Percentiles rank a stretch among this genome's conserved stretches.
Conservation (phyloP, 2,329 filamentous ascomycete species). For the Trichoderma polysporum region DNA sequence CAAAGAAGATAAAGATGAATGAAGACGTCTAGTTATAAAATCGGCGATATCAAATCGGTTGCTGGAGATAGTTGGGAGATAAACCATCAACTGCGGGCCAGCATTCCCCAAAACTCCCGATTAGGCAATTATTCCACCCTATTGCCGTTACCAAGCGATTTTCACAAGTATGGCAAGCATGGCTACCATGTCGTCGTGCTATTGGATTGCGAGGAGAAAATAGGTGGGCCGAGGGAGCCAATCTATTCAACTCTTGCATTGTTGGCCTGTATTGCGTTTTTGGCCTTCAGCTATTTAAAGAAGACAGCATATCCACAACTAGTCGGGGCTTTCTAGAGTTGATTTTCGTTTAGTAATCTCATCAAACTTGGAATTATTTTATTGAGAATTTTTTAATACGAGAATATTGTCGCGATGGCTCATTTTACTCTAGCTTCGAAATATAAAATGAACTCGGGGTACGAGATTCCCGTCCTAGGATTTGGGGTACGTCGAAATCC, state of each 20-base stretch:
- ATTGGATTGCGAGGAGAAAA: not conserved
- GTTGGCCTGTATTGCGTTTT: not conserved
- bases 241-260: not conserved
- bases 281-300: not conserved
- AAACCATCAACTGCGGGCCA: not conserved
- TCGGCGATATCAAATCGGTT: not conserved
- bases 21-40: not conserved
- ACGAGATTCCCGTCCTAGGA: slow-evolving; percentile 3
- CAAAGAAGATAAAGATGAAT: not conserved
- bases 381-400: not conserved
- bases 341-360: not conserved
- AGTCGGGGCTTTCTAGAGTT: not conserved
- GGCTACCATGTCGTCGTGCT: not conserved
- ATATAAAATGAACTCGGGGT: slow-evolving; percentile 7
- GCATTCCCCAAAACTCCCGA: not conserved
- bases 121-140: slow-evolving; percentile 1
- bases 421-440: not conserved
- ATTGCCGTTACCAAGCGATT: not conserved
- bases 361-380: not conserved
- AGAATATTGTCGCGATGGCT: not conserved
- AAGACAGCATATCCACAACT: not conserved
- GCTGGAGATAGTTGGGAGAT: not conserved
- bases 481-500: slow-evolving; percentile 1
- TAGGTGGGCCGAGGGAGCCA: not conserved
- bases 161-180: too few relatives aligned